Base-by-base conservation (phyloP, 2,329 filamentous ascomycete genomes). In the Metarhizium guizhouense region DNA sequence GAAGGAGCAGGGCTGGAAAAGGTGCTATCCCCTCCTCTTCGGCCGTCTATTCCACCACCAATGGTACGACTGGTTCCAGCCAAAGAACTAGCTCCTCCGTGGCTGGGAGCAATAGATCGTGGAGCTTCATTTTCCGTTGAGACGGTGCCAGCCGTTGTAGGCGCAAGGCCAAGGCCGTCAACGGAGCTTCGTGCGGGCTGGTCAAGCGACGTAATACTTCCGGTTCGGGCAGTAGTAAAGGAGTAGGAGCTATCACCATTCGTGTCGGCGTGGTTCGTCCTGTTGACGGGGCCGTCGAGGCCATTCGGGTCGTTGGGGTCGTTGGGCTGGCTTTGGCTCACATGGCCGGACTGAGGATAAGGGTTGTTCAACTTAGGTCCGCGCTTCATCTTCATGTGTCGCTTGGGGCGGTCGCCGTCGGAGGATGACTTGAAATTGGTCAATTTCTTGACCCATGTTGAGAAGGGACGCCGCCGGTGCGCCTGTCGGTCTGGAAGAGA, bases 381-480 rank as follows among this genome's bases (percentile, higher is more conserved):
- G 51, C 76, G 78, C 71, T 86, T 88, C 72, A 69, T 65, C 60
- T 75, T 77, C 53, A 70, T 72, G 53, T 76, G 57, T 65, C 71
- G 60, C 67, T 71, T 65, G 67, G 70, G 56, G 64, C 71, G 62
- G 47, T 77, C 77, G 58, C 83, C 79, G 60, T 81, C 83, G 36
- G 85, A 87, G 4, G 85, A 85, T 55, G 76, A 79, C 71, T 95
- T 96, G 73, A 96, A 86, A 69, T 87, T 93, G 59, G 91, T 86
- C 56, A 97, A 82, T 67, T 92, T 92, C 78, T 92, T 95, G 77
- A 99, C 90, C 88, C 93, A 95, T 62, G 86, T 89, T 50, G 92
- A 83, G 68, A 97, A 97, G 29, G 92, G 93, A 60, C 89, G 85
- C 64, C 91, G 86, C 61, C 90, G 87, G 64, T 81, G 82, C 66